Evolutionary conservation across 768 basidiomycete species (phyloP).

Genomic region (Macrocybe gigantea): DNA sequence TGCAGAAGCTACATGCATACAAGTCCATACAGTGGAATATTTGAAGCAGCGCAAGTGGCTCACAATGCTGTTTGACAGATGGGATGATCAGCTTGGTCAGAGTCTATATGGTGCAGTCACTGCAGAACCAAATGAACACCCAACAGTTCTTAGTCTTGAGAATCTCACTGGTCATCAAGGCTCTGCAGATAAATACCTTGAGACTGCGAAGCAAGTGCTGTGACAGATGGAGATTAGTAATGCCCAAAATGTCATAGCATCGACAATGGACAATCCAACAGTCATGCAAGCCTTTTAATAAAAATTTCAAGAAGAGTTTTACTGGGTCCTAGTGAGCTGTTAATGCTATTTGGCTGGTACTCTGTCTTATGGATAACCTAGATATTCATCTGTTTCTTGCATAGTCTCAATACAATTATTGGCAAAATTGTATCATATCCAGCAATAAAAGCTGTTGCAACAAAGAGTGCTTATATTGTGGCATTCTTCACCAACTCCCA

Average conservation of each 20-base stretch:
- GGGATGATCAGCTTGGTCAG: too few species aligned
- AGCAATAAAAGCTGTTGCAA: neutral
- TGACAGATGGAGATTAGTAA: conserved; percentile 13
- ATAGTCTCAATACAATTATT: conserved; percentile 18
- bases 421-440: neutral
- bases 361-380: neutral
- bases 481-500: conserved; percentile 20
- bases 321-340: conserved; percentile 17
- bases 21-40: too few species aligned
- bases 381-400: conserved; percentile 23
- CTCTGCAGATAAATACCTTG: conserved; percentile 15
- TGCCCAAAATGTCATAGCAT: conserved; percentile 14
- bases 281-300: conserved; percentile 20
- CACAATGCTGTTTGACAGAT: too few species aligned
- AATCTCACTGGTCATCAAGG: too few species aligned
- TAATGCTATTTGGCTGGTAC: neutral
- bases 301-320: conserved; percentile 11
- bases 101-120: too few species aligned
- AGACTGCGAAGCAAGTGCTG: conserved; percentile 11
- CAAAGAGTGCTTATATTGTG: conserved; percentile 6
- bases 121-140: too few species aligned
- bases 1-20: too few species aligned
- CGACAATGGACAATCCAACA: conserved; percentile 25
- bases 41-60: too few species aligned
- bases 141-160: too few species aligned